Percentiles rank a stretch among this genome's conserved stretches.
Evolutionary conservation across 495 filamentous ascomycete genomes (phyloP).

Genomic region (Penicillium egyptiacum): DNA sequence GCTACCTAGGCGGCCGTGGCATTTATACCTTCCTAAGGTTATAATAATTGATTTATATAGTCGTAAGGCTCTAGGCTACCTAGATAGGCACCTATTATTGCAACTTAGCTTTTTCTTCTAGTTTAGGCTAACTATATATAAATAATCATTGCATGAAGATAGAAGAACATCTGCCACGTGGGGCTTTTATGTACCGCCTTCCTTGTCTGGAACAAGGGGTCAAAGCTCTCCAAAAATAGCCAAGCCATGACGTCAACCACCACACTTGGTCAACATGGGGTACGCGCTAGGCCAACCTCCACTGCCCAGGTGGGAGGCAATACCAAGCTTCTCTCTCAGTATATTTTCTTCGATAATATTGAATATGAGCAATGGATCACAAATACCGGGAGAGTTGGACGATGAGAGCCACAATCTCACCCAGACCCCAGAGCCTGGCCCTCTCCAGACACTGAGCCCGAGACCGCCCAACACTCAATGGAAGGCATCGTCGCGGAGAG

Average conservation of each 20-base stretch:
- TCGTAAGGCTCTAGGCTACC: no score
- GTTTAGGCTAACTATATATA: no score
- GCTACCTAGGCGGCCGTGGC: no score
- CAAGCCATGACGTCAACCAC: constrained; percentile 11
- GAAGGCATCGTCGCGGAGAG: constrained; percentile 23
- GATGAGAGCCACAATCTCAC: constrained; percentile 20
- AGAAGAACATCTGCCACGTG: no score
- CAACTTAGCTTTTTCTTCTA: constrained; percentile 41
- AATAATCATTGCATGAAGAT: no score
- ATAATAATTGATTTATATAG: no score
- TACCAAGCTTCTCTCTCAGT: constrained; percentile 6
- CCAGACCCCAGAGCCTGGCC: constrained; percentile 11
- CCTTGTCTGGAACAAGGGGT: neutral
- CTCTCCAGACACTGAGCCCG: constrained; percentile 8
- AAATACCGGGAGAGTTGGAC: constrained; percentile 18
- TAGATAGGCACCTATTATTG: no score
- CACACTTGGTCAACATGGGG: constrained; percentile 3
- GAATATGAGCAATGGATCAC: constrained; percentile 26
- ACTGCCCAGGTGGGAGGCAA: neutral
- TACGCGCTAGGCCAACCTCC: neutral
- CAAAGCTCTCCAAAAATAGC: constrained; percentile 1
- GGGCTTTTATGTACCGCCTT: no score
- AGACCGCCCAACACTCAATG: constrained; percentile 19
- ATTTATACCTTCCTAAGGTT: no score
- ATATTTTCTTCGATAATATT: neutral